Conservation (phyloP, 352 stramenopile genomes). For the Globisporangium splendens region DNA sequence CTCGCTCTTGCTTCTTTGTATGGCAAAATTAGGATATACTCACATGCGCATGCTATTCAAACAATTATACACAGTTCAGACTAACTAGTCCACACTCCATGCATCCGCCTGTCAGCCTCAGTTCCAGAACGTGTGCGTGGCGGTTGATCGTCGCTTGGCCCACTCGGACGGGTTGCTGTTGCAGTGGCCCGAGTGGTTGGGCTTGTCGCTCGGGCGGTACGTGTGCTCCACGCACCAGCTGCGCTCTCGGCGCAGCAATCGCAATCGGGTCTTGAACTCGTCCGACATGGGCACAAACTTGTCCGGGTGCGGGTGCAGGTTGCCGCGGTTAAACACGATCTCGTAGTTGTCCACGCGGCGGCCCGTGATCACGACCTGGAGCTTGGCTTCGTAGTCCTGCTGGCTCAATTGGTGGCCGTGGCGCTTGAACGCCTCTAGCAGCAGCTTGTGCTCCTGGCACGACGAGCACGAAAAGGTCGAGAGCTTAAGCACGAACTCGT, state of each 20-base stretch:
- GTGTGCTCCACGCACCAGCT: conserved; percentile 38
- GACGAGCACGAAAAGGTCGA: conserved; percentile 18
- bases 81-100: no score
- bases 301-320: conserved; percentile 49
- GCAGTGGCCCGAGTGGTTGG: conserved; percentile 36
- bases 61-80: no score
- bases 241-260: conserved; percentile 20
- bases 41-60: no score
- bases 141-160: conserved; percentile 17
- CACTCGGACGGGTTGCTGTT: conserved; percentile 44
- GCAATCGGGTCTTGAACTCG: conserved; percentile 32
- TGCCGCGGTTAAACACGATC: conserved; percentile 64
- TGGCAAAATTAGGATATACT: no score
- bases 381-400: conserved; percentile 43
- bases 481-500: conserved; percentile 26
- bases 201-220: conserved; percentile 33
- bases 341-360: conserved; percentile 14
- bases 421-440: conserved; percentile 44
- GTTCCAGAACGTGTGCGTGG: conserved; percentile 19
- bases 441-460: conserved; percentile 37
- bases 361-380: conserved; percentile 46
- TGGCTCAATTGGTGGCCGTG: conserved; percentile 21
- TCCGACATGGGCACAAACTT: conserved; percentile 35
- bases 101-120: not conserved
- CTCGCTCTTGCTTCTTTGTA: no score